These are phyloP conservation scores for Sphenostylis stenocarpa DNA, from an alignment of 306 rosid genomes.

Conservation along the genomic window DNA sequence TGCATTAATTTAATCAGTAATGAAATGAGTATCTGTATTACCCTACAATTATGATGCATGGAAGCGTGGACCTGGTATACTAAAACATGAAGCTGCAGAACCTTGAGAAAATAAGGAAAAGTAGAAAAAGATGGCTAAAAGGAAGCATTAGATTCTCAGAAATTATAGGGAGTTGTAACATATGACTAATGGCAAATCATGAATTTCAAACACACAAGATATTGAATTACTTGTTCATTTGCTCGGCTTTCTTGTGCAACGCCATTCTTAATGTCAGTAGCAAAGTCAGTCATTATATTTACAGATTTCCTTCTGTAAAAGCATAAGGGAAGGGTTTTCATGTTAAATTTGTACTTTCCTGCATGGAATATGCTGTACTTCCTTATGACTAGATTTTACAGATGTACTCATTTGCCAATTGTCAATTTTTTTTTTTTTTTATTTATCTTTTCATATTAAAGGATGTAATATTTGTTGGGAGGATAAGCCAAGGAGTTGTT, in stretches of 20 bases:
- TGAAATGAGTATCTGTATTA: neutral
- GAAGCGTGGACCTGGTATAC: slow-evolving; percentile 18
- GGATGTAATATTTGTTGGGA: neutral
- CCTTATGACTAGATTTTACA: slow-evolving; percentile 27
- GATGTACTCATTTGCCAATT: neutral
- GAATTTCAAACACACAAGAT: neutral
- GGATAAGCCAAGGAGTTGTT: neutral
- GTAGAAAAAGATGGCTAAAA: neutral
- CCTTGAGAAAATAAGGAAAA: neutral
- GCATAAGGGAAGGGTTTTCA: neutral
- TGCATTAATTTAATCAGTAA: neutral
- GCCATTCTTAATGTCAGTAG: slow-evolving; percentile 33
- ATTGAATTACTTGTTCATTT: neutral
- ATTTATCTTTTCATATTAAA: neutral
- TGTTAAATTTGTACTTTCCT: neutral
- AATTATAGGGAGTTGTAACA: neutral
- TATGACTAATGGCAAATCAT: neutral
- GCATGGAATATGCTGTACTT: neutral
- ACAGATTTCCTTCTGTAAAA: neutral
- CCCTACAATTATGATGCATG: slow-evolving; percentile 10
- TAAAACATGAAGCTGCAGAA: slow-evolving; percentile 5
- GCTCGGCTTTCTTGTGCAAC: neutral
- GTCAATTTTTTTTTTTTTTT: neutral
- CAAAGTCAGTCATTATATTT: neutral
- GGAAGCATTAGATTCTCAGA: neutral